Evolutionary conservation across 106 monocot species (phyloP).

Genomic region (Dioscorea alata): DNA sequence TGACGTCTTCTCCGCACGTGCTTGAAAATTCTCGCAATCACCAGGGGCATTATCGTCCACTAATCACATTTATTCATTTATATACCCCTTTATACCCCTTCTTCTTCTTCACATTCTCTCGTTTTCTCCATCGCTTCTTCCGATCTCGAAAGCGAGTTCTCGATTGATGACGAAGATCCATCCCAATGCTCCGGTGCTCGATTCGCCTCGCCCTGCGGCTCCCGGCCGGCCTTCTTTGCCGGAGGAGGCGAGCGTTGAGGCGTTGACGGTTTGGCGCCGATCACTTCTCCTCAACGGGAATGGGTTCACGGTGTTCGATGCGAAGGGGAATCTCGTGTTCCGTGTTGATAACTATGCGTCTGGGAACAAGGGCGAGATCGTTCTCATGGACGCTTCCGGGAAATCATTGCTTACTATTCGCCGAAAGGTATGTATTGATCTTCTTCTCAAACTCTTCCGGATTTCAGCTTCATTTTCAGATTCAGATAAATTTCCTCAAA

Average conservation of each 20-base stretch:
- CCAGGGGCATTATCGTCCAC: neutral
- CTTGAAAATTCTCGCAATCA: neutral
- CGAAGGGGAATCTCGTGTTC: slow-evolving; percentile 63
- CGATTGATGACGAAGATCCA: slow-evolving; percentile 47
- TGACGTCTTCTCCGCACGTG: neutral
- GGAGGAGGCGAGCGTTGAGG: slow-evolving; percentile 34
- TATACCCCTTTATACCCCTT: neutral
- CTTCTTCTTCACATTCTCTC: neutral
- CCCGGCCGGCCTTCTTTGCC: slow-evolving; percentile 26
- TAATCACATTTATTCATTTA: neutral
- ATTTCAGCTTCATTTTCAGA: no score
- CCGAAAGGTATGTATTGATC: slow-evolving; percentile 37
- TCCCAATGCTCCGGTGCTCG: slow-evolving; percentile 26
- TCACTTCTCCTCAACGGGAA: slow-evolving; percentile 60
- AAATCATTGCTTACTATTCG: slow-evolving; percentile 54
- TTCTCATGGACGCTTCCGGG: slow-evolving; percentile 70
- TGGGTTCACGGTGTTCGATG: slow-evolving; percentile 76
- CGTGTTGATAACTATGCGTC: slow-evolving; percentile 70
- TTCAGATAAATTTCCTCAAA: no score
- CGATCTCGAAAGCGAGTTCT: neutral
- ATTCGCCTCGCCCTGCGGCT: neutral
- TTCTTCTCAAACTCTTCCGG: no score
- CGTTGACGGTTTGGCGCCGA: slow-evolving; percentile 73
- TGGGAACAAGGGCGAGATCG: slow-evolving; percentile 39
- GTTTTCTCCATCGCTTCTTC: neutral